A percentile compares a stretch with the other conserved stretches of the same genome.
Conservation (phyloP, 441 rosid genomes). For the Metrosideros polymorpha region DNA sequence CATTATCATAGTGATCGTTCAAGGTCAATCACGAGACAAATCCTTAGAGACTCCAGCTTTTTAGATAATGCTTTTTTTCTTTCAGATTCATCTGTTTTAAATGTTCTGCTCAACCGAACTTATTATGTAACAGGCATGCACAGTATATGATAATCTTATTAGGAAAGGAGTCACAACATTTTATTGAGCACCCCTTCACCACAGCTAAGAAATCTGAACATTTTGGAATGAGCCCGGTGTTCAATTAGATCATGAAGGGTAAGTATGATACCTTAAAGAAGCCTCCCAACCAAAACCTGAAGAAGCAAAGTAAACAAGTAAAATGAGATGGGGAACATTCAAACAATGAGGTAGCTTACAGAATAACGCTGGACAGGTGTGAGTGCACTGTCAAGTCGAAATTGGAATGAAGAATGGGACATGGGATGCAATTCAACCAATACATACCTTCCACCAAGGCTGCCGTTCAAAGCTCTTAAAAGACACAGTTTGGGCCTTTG, state of each 20-base stretch:
- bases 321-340: not conserved
- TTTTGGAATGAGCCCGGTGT: not conserved
- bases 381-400: not conserved
- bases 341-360: not conserved
- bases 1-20: not conserved
- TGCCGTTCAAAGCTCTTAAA: conserved; percentile 5
- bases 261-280: conserved; percentile 1
- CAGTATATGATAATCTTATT: not conserved
- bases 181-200: not conserved
- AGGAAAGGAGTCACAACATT: not conserved
- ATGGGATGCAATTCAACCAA: too few relatives aligned
- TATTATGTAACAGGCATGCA: too few relatives aligned
- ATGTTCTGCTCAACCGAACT: not conserved
- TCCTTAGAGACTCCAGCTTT: not conserved
- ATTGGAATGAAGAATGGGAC: not conserved
- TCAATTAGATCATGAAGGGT: not conserved
- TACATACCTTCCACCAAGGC: conserved; percentile 6
- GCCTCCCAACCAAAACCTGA: conserved; percentile 12
- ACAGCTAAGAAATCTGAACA: not conserved
- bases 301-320: not conserved
- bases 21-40: not conserved
- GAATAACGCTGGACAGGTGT: not conserved
- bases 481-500: conserved; percentile 3
- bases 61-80: not conserved
- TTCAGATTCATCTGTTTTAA: not conserved